phyloP scores from a whole-genome alignment of 1,284 basidiomycete genomes.

The Papiliotrema fonsecae region DNA sequence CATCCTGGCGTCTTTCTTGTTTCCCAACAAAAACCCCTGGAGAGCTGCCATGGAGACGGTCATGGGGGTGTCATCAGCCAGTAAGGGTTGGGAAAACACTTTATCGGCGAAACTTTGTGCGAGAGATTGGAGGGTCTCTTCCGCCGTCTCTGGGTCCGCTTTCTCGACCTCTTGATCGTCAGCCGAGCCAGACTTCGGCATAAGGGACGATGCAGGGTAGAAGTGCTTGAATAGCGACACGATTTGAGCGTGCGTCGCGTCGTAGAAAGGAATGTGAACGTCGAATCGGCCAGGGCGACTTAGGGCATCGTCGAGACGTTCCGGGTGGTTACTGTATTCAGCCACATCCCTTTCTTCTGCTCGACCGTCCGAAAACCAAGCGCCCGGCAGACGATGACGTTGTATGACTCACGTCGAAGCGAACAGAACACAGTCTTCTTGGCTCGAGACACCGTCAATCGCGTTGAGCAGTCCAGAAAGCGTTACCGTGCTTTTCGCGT shows the following conservation, averaged over 20 bases:
- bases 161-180: conserved; percentile 42
- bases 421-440: conserved; percentile 19
- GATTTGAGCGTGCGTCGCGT: conserved; percentile 65
- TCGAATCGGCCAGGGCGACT: conserved; percentile 25
- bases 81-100: neutral
- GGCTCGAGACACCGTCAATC: conserved; percentile 33
- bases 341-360: no score
- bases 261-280: conserved; percentile 13
- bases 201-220: conserved; percentile 56
- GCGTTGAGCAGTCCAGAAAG: conserved; percentile 33
- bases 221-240: conserved; percentile 69
- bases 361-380: no score
- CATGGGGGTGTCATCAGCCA: conserved; percentile 47
- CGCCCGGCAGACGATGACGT: neutral
- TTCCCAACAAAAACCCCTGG: conserved; percentile 61
- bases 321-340: conserved; percentile 11
- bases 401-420: conserved; percentile 20
- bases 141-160: conserved; percentile 54
- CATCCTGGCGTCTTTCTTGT: conserved; percentile 27
- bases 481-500: conserved; percentile 23
- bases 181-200: neutral
- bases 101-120: neutral
- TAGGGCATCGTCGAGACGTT: conserved; percentile 23
- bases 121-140: neutral
- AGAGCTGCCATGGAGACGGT: conserved; percentile 71